Conservation (phyloP, 2,329 filamentous ascomycete species). For the Zalaria obscura region DNA sequence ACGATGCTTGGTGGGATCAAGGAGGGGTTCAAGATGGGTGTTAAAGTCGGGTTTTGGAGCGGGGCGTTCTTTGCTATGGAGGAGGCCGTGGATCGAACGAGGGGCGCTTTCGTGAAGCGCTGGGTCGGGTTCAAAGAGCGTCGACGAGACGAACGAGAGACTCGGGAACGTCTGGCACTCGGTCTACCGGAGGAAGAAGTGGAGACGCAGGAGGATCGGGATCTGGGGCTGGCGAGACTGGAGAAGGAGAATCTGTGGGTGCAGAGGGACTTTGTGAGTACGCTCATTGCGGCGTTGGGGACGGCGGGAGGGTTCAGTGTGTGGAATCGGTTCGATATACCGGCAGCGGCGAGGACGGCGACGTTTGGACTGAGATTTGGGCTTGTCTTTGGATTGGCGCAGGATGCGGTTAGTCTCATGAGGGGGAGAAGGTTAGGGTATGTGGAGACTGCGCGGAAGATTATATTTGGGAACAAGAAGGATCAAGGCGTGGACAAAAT, state of each 20-base stretch:
- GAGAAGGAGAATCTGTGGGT: constrained; percentile 12
- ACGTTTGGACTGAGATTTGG: constrained; percentile 68
- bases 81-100: constrained; percentile 64
- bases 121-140: constrained; percentile 23
- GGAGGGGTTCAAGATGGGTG: constrained; percentile 65
- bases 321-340: constrained; percentile 68
- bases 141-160: constrained; percentile 20
- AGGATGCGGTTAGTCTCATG: constrained; percentile 57
- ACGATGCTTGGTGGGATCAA: constrained; percentile 62
- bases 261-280: constrained; percentile 62
- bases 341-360: constrained; percentile 47
- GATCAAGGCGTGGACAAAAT: not conserved
- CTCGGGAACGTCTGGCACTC: constrained; percentile 9
- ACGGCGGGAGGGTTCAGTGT: constrained; percentile 78
- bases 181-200: constrained; percentile 31
- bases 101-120: constrained; percentile 45
- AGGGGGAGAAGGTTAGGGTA: constrained; percentile 64
- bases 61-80: constrained; percentile 68
- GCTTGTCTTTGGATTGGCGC: constrained; percentile 62
- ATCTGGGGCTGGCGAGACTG: constrained; percentile 10
- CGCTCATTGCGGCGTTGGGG: constrained; percentile 66
- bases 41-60: constrained; percentile 57
- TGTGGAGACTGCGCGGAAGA: constrained; percentile 42
- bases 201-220: constrained; percentile 22
- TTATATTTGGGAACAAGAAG: constrained; percentile 9